Base-by-base conservation (phyloP, 345 rosid genomes). In the Rhizophora mangle region DNA sequence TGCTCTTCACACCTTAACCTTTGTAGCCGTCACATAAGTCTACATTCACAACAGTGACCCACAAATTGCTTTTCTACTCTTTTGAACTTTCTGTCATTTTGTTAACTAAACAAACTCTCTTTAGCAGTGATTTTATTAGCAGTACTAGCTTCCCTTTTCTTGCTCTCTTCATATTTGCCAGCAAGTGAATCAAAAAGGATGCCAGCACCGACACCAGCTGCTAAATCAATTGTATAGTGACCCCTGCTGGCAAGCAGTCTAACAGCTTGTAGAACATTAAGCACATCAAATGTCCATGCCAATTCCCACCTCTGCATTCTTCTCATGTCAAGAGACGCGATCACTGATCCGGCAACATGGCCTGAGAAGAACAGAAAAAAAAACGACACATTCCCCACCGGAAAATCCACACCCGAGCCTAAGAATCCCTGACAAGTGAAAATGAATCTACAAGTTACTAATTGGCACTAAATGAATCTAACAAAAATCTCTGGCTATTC, bases 351-450 rank as follows among this genome's bases (percentile, higher is more conserved):
- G 0, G 95, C 97, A 0, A 94, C 97, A n/a, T 94, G 97, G 20
- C 98, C 98, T 1, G 98, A 94, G 89, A 78, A 94, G 78, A 94
- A 91, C 15, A 91, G 85, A 80, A 94, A 94, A 80, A 94, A 94
- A 82, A 94, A 94, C 0, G 98, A 94, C 29, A 91, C 97, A 46
- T 94, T 94, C 71, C 97, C 96, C n/a, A 89, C 98, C 0, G 98
- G 98, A 58, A 89, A 94, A 75, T 94, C 98, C 22, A 75, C 93
- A 1, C 97, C 97, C 0, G 98, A 94, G 3, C 98, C 98, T 69
- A 94, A 24, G 76, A 89, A 91, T 58, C 82, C 98, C 98, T 94
- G n/a, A 4, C 49, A 43, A 43, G 49, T 43, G 49, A 43, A 43
- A 43, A 43, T 13, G 5, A 43, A 43, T 43, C 49, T 43, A 13